Evolutionary conservation across 2,329 filamentous ascomycete genomes (phyloP).

Genomic region (Fusarium denticulatum): DNA sequence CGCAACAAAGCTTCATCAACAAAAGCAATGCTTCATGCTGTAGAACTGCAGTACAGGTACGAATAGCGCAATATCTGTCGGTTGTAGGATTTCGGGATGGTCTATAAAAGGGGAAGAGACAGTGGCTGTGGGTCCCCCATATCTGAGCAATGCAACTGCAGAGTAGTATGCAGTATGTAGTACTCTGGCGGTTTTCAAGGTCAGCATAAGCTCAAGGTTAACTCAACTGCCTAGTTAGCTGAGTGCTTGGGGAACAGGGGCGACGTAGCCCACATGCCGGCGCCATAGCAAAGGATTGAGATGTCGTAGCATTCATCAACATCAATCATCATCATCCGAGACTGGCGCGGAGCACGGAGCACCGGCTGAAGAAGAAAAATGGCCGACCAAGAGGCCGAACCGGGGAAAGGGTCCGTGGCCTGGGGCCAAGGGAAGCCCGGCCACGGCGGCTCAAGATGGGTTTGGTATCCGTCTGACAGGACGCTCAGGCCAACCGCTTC

Average conservation of each 20-base stretch:
- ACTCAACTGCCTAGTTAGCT: background rate
- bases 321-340: constrained; percentile 24
- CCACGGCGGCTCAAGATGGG: constrained; percentile 33
- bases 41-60: constrained; percentile 7
- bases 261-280: constrained; percentile 4
- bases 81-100: background rate
- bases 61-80: background rate
- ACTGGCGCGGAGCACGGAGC: constrained; percentile 26
- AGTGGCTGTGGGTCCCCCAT: constrained; percentile 1
- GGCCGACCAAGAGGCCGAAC: constrained; percentile 41
- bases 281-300: background rate
- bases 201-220: constrained; percentile 12
- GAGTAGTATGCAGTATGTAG: background rate
- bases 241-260: constrained; percentile 12
- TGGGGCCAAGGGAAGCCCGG: constrained; percentile 22
- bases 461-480: constrained; percentile 41
- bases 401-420: constrained; percentile 36
- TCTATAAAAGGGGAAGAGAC: constrained; percentile 1
- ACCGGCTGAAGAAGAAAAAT: constrained; percentile 36
- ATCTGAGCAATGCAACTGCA: constrained; percentile 14
- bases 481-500: constrained; percentile 39
- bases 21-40: constrained; percentile 1
- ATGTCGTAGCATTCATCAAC: constrained; percentile 14
- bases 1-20: background rate
- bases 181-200: background rate